Evolutionary conservation across 805 yeast genomes (phyloP).

Genomic region (Isabelozyma rhagii): DNA sequence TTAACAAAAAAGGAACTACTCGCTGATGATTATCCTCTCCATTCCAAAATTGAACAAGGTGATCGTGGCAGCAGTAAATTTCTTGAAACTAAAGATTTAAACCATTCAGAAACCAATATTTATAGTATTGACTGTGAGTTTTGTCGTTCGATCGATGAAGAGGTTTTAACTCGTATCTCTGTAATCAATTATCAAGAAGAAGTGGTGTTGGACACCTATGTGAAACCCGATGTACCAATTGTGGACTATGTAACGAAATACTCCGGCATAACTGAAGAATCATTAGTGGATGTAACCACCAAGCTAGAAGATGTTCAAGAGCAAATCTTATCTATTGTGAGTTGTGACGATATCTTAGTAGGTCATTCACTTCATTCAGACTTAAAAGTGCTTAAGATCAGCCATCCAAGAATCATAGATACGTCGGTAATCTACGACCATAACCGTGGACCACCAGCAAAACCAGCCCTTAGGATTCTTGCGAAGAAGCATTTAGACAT

Average conservation of each 20-base stretch:
- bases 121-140: constrained; percentile 94
- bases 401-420: constrained; percentile 76
- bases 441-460: constrained; percentile 76
- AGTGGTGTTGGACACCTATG: constrained; percentile 67
- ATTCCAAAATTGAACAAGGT: constrained; percentile 15
- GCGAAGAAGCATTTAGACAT: constrained; percentile 52
- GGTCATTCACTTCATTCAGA: constrained; percentile 94
- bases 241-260: constrained; percentile 77
- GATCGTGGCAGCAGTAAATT: not conserved
- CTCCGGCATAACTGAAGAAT: constrained; percentile 83
- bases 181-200: constrained; percentile 61
- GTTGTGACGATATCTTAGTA: constrained; percentile 60
- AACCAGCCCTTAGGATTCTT: constrained; percentile 75
- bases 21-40: constrained; percentile 59
- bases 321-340: constrained; percentile 45
- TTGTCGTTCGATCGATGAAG: constrained; percentile 63
- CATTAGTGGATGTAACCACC: constrained; percentile 58
- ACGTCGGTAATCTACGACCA: constrained; percentile 78
- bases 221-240: constrained; percentile 73
- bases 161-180: constrained; percentile 75
- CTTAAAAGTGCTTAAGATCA: constrained; percentile 61
- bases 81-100: constrained; percentile 42
- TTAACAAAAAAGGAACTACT: constrained; percentile 48
- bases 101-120: constrained; percentile 58
- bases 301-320: constrained; percentile 66